Percentiles rank a stretch among this genome's conserved stretches.
phyloP scores from a whole-genome alignment of 2,329 filamentous ascomycete species.

The Didymella pinodella region DNA sequence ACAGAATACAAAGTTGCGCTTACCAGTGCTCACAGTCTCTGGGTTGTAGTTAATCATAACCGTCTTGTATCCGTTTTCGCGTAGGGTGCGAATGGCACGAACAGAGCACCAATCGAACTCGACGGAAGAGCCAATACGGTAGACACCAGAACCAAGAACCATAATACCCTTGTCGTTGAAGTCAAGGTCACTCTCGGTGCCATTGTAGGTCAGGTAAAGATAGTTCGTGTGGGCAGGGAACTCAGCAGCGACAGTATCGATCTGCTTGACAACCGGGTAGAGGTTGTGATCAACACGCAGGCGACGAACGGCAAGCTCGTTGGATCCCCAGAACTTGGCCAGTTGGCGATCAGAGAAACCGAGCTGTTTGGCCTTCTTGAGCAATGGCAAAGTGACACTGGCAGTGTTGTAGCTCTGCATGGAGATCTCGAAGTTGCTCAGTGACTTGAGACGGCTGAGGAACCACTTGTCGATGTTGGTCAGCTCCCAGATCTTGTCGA shows the following conservation, averaged over 20 bases:
- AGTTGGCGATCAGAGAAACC: constrained; percentile 95
- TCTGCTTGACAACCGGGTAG: constrained; percentile 92
- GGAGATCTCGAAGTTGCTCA: constrained; percentile 85
- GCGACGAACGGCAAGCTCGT: constrained; percentile 87
- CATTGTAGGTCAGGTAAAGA: constrained; percentile 95
- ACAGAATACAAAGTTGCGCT: neutral
- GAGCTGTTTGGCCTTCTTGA: constrained; percentile 88
- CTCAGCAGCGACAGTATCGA: constrained; percentile 96
- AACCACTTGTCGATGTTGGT: constrained; percentile 99
- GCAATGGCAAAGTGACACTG: constrained; percentile 67
- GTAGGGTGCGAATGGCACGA: constrained; percentile 87
- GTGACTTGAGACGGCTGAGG: constrained; percentile 85
- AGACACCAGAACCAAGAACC: constrained; percentile 95
- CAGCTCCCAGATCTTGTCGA: constrained; percentile 97
- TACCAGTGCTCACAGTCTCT: neutral
- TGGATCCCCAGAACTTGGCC: constrained; percentile 92
- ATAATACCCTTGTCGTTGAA: constrained; percentile 94
- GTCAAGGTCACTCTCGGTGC: constrained; percentile 78
- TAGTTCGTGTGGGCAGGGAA: constrained; percentile 97
- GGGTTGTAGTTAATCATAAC: constrained; percentile 54
- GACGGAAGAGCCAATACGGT: constrained; percentile 95
- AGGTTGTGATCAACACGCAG: constrained; percentile 86
- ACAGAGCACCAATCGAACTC: constrained; percentile 99
- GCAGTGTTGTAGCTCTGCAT: constrained; percentile 76
- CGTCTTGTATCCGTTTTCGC: constrained; percentile 86